Evolutionary conservation across 176 grass and related monocot species (phyloP), one percentile per base, ranked within the genome.

Genomic region (Poa pratensis): DNA sequence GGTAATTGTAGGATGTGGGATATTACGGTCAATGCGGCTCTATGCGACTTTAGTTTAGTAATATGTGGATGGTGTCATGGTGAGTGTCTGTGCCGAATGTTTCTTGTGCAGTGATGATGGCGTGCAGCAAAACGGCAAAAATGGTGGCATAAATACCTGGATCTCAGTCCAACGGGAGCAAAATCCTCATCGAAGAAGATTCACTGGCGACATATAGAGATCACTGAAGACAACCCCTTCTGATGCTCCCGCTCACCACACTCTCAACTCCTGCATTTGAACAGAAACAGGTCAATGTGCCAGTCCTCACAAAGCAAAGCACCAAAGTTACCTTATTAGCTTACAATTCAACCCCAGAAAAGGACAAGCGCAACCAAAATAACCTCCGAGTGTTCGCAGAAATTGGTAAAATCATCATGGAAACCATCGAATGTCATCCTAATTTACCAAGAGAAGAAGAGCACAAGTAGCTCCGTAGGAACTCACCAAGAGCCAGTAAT

Each of bases 261-360:
- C 30, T 4, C 50, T 28, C 69, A 69, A 76, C 50, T 40, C 77
- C 69, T 76, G 61, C 71, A 81, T 51, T 24, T 77, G 66, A 13
- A 80, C 76, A 81, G 77, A 50, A 49, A 81, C 16, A 80, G 11
- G 34, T 16, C 71, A 82, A 19, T 69, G 59, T 70, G 39, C 8
- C 17, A 53, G 83, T 77, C 83, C 71, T 83, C 83, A 49, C 88
- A 85, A 22, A 66, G 40, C 39, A 89, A 42, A 32, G 2, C 27
- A 65, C 27, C 40, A 9, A 81, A 75, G 82, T 51, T 28, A 40
- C 48, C 69, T 46, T 43, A 76, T 46, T 43, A 76, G 16, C 11
- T 17, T 49, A 39, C 7, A 28, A 37, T 88, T 62, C 63, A 52
- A 28, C 61, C 60, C 18, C 26, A 27, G 23, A 50, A n/a, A 69